Conservation (phyloP, 306 rosid species). For the Lathyrus aphaca region DNA sequence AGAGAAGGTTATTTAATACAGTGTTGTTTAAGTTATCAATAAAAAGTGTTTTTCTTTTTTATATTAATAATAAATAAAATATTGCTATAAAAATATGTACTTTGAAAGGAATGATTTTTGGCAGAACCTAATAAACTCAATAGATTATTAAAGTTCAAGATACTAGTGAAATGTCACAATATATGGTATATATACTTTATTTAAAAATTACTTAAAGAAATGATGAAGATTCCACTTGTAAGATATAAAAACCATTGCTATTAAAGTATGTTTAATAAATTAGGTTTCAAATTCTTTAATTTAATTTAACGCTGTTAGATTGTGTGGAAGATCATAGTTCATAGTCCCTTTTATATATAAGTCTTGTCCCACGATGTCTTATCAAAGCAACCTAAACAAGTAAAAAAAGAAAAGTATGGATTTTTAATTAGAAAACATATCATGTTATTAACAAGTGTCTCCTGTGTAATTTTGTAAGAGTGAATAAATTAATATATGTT, state of each 20-base stretch:
- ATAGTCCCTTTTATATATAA: slow-evolving; percentile 19
- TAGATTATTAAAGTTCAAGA: slow-evolving; percentile 51
- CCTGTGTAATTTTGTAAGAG: too few relatives aligned
- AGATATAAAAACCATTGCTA: slow-evolving; percentile 36
- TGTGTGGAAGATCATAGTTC: slow-evolving; percentile 29
- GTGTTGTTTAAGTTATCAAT: slow-evolving; percentile 52
- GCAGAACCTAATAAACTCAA: slow-evolving; percentile 48
- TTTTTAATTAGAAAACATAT: slow-evolving; percentile 7
- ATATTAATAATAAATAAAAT: slow-evolving; percentile 13
- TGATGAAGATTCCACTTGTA: slow-evolving; percentile 49
- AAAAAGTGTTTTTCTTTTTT: slow-evolving; percentile 45
- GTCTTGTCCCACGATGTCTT: slow-evolving; percentile 33
- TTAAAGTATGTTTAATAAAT: slow-evolving; percentile 33
- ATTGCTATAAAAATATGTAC: slow-evolving; percentile 40
- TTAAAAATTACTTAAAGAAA: slow-evolving; percentile 39
- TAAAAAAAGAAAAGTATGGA: background rate
- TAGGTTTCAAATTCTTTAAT: slow-evolving; percentile 25
- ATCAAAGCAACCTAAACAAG: slow-evolving; percentile 24
- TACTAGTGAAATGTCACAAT: slow-evolving; percentile 46
- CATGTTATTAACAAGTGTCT: slow-evolving; percentile 22
- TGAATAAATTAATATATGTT: too few relatives aligned
- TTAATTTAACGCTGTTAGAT: slow-evolving; percentile 23
- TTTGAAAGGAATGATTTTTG: slow-evolving; percentile 48
- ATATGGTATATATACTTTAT: slow-evolving; percentile 40
- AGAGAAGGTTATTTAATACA: slow-evolving; percentile 31